A percentile compares a stretch with the other conserved stretches of the same genome.
These are phyloP conservation scores for Ehretia macrophylla DNA, from an alignment of 257 asterid genomes.

Conservation along the genomic window DNA sequence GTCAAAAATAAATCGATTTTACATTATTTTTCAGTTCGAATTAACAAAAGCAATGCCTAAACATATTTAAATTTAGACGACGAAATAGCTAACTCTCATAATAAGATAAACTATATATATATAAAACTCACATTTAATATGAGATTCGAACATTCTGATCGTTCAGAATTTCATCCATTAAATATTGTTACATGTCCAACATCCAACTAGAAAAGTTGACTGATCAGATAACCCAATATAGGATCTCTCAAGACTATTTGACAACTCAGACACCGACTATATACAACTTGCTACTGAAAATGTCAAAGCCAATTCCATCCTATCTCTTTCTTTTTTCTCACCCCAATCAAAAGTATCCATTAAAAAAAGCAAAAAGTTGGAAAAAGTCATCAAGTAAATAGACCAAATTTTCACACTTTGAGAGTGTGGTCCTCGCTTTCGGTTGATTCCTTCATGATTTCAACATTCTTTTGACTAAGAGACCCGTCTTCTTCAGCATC, in stretches of 20 bases:
- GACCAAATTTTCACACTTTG: constrained; percentile 36
- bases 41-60: too few relatives aligned
- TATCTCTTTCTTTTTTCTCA: constrained; percentile 3
- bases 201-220: constrained; percentile 11
- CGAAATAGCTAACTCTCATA: too few relatives aligned
- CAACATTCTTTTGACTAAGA: constrained; percentile 48
- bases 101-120: too few relatives aligned
- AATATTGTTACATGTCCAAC: background rate
- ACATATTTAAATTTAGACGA: too few relatives aligned
- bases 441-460: constrained; percentile 42
- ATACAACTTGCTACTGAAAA: constrained; percentile 33
- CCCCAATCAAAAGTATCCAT: constrained; percentile 17
- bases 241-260: constrained; percentile 17
- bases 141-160: too few relatives aligned
- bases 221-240: constrained; percentile 18
- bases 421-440: constrained; percentile 42
- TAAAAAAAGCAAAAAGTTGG: background rate
- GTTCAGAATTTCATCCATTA: too few relatives aligned
- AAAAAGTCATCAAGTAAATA: constrained; percentile 26
- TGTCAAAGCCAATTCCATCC: constrained; percentile 16
- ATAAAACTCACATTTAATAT: too few relatives aligned
- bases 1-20: too few relatives aligned
- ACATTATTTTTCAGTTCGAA: too few relatives aligned
- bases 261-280: constrained; percentile 10
- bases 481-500: constrained; percentile 75